Conservation (phyloP, 768 basidiomycete genomes). For the Leccinum obscurum region DNA sequence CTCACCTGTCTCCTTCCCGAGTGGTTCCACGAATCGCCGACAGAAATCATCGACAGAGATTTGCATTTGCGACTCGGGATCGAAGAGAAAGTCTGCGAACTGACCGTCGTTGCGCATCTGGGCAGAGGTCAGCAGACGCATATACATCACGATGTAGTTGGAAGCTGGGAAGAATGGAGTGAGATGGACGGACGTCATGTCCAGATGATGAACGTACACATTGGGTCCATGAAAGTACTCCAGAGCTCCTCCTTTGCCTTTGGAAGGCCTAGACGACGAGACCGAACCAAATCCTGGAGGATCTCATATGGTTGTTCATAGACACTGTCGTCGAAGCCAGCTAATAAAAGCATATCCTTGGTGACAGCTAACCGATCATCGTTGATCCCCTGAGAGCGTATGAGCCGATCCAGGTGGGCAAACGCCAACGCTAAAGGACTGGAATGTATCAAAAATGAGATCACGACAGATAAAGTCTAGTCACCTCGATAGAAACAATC, state of each 20-base stretch:
- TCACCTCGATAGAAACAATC: slow-evolving; percentile 92
- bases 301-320: slow-evolving; percentile 76
- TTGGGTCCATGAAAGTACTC: slow-evolving; percentile 48
- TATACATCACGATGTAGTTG: slow-evolving; percentile 74
- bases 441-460: slow-evolving; percentile 19
- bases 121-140: slow-evolving; percentile 82
- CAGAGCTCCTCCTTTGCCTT: slow-evolving; percentile 38
- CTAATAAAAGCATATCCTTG: slow-evolving; percentile 54
- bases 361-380: slow-evolving; percentile 49
- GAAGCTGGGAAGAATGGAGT: slow-evolving; percentile 42
- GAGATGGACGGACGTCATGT: neutral
- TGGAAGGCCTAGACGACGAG: slow-evolving; percentile 38
- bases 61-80: slow-evolving; percentile 65
- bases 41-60: slow-evolving; percentile 70
- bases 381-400: slow-evolving; percentile 46
- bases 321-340: slow-evolving; percentile 65
- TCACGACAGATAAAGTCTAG: slow-evolving; percentile 14
- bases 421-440: slow-evolving; percentile 68
- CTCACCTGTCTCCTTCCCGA: slow-evolving; percentile 75
- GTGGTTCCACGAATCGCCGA: slow-evolving; percentile 71
- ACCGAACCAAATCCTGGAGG: slow-evolving; percentile 50
- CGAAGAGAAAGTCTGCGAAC: slow-evolving; percentile 72
- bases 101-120: slow-evolving; percentile 62
- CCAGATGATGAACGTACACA: slow-evolving; percentile 38
- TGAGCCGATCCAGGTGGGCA: slow-evolving; percentile 73